A percentile compares a stretch with the other conserved stretches of the same genome.
Conservation (phyloP, 1,284 basidiomycete genomes). For the Boletus mariae region DNA sequence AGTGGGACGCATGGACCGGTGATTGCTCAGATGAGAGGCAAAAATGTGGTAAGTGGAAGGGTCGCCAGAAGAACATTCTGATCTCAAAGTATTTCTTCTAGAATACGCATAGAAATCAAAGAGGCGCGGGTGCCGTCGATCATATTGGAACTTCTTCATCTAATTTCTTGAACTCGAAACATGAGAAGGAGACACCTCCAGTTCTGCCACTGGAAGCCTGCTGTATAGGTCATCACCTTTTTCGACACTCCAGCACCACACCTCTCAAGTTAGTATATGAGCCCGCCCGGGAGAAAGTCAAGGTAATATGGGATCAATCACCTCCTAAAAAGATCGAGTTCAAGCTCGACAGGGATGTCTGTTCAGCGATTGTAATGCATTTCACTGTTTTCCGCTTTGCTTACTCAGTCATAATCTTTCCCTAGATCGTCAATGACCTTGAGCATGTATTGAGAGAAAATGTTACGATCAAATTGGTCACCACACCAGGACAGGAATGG, state of each 20-base stretch:
- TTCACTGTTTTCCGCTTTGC: neutral
- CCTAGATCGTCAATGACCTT: conserved; percentile 25
- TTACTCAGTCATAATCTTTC: neutral
- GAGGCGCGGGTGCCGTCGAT: conserved; percentile 9
- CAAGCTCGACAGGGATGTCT: conserved; percentile 16
- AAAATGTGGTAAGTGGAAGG: conserved; percentile 22
- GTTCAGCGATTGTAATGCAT: conserved; percentile 15
- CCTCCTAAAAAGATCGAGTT: conserved; percentile 15
- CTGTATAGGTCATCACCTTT: conserved; percentile 24
- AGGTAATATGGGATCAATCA: conserved; percentile 11
- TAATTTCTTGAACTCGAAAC: conserved; percentile 19
- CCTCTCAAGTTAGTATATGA: conserved; percentile 22
- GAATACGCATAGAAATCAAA: conserved; percentile 3
- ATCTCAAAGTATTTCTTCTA: conserved; percentile 8
- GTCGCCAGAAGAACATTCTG: neutral
- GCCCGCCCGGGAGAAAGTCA: conserved; percentile 2
- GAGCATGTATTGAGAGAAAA: conserved; percentile 9
- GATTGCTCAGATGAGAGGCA: conserved; percentile 24
- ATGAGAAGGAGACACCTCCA: conserved; percentile 2
- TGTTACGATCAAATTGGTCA: conserved; percentile 24
- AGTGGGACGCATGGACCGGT: neutral
- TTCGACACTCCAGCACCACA: conserved; percentile 11
- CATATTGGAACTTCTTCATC: conserved; percentile 30
- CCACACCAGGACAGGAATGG: conserved; percentile 10
- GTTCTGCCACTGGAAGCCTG: conserved; percentile 25